A percentile compares a stretch with the other conserved stretches of the same genome.
Evolutionary conservation across 2,329 filamentous ascomycete genomes (phyloP).

Genomic region (Aschersonia sp.): DNA sequence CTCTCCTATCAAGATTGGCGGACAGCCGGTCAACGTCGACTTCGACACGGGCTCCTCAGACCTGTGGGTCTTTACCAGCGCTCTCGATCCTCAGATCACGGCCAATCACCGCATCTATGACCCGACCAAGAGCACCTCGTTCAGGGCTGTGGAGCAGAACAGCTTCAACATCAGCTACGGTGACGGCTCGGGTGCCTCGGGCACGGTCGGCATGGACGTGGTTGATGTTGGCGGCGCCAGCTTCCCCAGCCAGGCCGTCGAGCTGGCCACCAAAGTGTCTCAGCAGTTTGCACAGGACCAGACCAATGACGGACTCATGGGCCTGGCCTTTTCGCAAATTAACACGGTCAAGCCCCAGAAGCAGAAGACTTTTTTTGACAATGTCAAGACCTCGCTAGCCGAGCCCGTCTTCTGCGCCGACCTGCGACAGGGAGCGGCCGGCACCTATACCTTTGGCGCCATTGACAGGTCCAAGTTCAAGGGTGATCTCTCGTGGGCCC

Average conservation of each 20-base stretch:
- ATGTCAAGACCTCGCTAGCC: constrained; percentile 10
- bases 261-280: constrained; percentile 26
- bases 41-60: constrained; percentile 14
- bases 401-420: constrained; percentile 50
- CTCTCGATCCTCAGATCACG: constrained; percentile 20
- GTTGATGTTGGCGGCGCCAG: constrained; percentile 26
- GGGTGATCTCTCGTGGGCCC: constrained; percentile 46
- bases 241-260: constrained; percentile 26
- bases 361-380: constrained; percentile 29
- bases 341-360: constrained; percentile 25
- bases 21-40: constrained; percentile 8
- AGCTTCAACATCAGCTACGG: constrained; percentile 29
- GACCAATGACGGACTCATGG: constrained; percentile 29
- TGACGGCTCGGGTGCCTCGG: constrained; percentile 25
- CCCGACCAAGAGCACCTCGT: constrained; percentile 20
- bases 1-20: constrained; percentile 8
- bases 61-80: constrained; percentile 24
- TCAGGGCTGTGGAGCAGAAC: constrained; percentile 20
- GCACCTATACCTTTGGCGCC: constrained; percentile 60
- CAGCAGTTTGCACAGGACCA: constrained; percentile 20
- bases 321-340: constrained; percentile 25
- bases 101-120: constrained; percentile 25
- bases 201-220: constrained; percentile 27
- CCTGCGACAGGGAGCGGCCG: constrained; percentile 39
- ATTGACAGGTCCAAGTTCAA: constrained; percentile 51